Evolutionary conservation across 345 rosid genomes (phyloP).

Genomic region (Dipteronia sinensis): DNA sequence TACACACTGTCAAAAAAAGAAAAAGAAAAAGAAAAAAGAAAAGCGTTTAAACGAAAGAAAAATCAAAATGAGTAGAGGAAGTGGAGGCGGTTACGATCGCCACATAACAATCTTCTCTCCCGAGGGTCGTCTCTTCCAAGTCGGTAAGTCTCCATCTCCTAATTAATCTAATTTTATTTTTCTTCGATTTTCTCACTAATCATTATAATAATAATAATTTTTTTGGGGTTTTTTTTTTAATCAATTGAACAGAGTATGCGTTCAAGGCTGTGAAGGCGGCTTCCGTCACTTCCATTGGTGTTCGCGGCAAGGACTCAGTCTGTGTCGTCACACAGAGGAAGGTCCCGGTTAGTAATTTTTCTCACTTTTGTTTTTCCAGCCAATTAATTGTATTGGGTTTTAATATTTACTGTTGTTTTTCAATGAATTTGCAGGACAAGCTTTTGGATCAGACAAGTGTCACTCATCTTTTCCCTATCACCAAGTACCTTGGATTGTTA

Average conservation of each 20-base stretch:
- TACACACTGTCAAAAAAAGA: too few relatives aligned
- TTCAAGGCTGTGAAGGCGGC: conserved; percentile 98
- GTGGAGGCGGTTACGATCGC: conserved; percentile 87
- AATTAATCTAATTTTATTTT: not conserved
- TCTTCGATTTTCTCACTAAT: not conserved
- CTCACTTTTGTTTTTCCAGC: not conserved
- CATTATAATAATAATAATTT: too few relatives aligned
- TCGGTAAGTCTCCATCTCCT: conserved; percentile 43
- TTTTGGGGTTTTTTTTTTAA: not conserved
- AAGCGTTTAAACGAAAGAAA: not conserved
- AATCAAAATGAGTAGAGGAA: conserved; percentile 74
- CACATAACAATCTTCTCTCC: conserved; percentile 90
- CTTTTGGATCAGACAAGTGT: conserved; percentile 96
- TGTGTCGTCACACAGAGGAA: conserved; percentile 99
- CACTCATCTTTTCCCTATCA: conserved; percentile 83
- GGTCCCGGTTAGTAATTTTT: conserved; percentile 73
- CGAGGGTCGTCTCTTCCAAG: conserved; percentile 93
- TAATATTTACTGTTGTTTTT: conserved; percentile 16
- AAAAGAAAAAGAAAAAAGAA: too few relatives aligned
- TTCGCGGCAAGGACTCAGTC: conserved; percentile 91
- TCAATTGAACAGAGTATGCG: conserved; percentile 67
- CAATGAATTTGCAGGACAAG: conserved; percentile 79
- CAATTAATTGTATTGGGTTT: conserved; percentile 11
- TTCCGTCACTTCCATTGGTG: conserved; percentile 91
- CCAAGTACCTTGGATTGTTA: conserved; percentile 84